These are phyloP conservation scores for Geosmithia putterillii DNA, from an alignment of 2,329 filamentous ascomycete genomes.

Conservation along the genomic window DNA sequence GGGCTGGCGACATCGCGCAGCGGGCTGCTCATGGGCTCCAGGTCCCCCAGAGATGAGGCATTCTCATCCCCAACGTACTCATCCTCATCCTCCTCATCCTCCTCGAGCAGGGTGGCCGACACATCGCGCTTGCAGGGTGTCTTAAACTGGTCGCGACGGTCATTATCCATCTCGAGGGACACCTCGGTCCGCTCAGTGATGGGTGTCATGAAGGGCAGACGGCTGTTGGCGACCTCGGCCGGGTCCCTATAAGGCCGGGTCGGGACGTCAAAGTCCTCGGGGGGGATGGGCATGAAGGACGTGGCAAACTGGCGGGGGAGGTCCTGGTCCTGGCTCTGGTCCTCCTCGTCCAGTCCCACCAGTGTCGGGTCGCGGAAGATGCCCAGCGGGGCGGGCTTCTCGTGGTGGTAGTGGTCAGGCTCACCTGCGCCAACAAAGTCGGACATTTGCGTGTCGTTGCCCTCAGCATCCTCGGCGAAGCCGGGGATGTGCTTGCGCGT, in stretches of 20 bases:
- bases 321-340: conserved; percentile 19
- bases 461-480: conserved; percentile 20
- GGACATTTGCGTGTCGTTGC: conserved; percentile 24
- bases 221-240: conserved; percentile 70
- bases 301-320: conserved; percentile 41
- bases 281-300: conserved; percentile 66
- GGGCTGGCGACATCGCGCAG: conserved; percentile 52
- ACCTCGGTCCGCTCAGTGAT: conserved; percentile 93
- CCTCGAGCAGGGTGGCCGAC: conserved; percentile 10
- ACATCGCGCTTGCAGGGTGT: conserved; percentile 56
- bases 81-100: conserved; percentile 8
- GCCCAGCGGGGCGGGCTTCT: conserved; percentile 15
- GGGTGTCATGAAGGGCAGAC: conserved; percentile 95
- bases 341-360: conserved; percentile 13
- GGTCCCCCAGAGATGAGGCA: conserved; percentile 14
- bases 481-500: conserved; percentile 57
- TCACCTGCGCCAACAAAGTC: conserved; percentile 24
- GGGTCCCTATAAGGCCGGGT: conserved; percentile 73
- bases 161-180: conserved; percentile 58
- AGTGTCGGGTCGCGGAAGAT: not conserved
- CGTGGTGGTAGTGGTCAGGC: conserved; percentile 15
- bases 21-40: conserved; percentile 54
- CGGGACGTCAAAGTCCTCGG: conserved; percentile 76
- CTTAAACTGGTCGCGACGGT: conserved; percentile 49
- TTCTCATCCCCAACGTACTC: too few species aligned